Percentiles rank a stretch among this genome's conserved stretches.
These are phyloP conservation scores for Pythium aphanidermatum DNA, from an alignment of 352 stramenopile genomes.

Conservation along the genomic window DNA sequence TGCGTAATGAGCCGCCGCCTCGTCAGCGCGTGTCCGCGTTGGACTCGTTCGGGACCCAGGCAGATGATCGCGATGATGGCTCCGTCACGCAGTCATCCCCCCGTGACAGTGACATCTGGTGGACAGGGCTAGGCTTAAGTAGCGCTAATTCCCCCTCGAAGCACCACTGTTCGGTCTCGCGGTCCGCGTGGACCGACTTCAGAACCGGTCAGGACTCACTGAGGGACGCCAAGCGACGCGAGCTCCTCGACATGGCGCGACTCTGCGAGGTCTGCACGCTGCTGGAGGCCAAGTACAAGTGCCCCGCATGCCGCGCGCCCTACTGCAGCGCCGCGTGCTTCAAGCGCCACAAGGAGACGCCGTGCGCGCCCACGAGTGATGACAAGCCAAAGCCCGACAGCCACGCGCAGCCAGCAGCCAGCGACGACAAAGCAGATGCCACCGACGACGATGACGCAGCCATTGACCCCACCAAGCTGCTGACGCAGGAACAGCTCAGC, in stretches of 20 bases:
- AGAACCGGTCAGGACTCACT: neutral
- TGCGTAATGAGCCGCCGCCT: neutral
- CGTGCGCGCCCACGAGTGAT: slow-evolving; percentile 26
- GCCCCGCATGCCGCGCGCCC: slow-evolving; percentile 50
- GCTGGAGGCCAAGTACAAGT: slow-evolving; percentile 79
- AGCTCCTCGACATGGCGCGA: slow-evolving; percentile 26
- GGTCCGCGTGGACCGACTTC: neutral
- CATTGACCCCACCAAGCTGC: slow-evolving; percentile 29
- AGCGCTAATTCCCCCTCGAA: slow-evolving; percentile 9
- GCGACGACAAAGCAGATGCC: slow-evolving; percentile 1
- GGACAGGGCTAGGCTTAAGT: slow-evolving; percentile 12
- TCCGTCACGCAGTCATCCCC: slow-evolving; percentile 10
- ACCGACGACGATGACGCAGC: slow-evolving; percentile 32
- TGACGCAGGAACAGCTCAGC: slow-evolving; percentile 49
- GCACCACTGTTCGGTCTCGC: slow-evolving; percentile 3
- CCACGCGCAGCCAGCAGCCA: neutral
- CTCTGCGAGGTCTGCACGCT: slow-evolving; percentile 48
- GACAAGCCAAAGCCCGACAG: neutral
- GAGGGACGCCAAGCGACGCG: slow-evolving; percentile 1
- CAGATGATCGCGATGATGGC: neutral
- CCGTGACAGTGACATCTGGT: slow-evolving; percentile 10
- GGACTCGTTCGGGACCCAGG: neutral
- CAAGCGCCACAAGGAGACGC: slow-evolving; percentile 74
- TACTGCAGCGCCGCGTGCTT: slow-evolving; percentile 78
- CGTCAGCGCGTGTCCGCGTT: neutral